Base-by-base conservation (phyloP, 2,329 filamentous ascomycete genomes). In the Claviceps sp. region DNA sequence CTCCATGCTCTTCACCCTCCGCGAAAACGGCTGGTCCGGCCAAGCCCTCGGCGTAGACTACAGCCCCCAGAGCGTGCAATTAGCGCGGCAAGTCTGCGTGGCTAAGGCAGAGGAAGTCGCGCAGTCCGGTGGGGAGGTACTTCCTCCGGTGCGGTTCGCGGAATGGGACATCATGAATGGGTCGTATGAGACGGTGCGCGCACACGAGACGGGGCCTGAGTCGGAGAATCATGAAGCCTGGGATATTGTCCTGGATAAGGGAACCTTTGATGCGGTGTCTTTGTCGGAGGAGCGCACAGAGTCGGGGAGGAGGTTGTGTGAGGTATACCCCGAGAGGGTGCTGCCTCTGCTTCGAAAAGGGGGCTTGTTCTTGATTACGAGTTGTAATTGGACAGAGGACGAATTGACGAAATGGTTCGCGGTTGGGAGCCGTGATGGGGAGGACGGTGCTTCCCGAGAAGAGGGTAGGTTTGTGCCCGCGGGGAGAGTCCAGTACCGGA, bases 361-460 rank as follows among this genome's bases (percentile, higher is more conserved):
- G 1, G 88, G 88, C 0, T 73, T 88, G 24, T 78, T 97, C 60
- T 68, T 96, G 54, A 80, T 98, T 51, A 97, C 93, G 51, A 96
- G 89, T 68, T 98, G 93, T 67, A 98, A 98, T 70, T 98, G 93
- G 93, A 97, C 91, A 1, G 89, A 93, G 71, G 78, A 82, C 42
- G 93, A 98, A 72, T 69, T 98, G 61, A 73, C 77, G 55, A 70
- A 69, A 16, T 97, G 91, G 89, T 93, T 97, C 64, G 81, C 77
- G 14, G 16, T 17, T 11, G 44, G n/a, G 22, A 16, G 22, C 22
- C 7, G 26, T 10, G 44, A 14, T 34, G 10, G 30, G 30, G 30
- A 34, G 30, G 30, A 34, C 10, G 30, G 8, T 34, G 10, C 30
- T 34, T 34, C 30, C 11, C 30, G 30, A 34, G 30, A 13, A 4